Base-by-base conservation (phyloP, 768 basidiomycete species). In the Cystobasidium tubakii region DNA sequence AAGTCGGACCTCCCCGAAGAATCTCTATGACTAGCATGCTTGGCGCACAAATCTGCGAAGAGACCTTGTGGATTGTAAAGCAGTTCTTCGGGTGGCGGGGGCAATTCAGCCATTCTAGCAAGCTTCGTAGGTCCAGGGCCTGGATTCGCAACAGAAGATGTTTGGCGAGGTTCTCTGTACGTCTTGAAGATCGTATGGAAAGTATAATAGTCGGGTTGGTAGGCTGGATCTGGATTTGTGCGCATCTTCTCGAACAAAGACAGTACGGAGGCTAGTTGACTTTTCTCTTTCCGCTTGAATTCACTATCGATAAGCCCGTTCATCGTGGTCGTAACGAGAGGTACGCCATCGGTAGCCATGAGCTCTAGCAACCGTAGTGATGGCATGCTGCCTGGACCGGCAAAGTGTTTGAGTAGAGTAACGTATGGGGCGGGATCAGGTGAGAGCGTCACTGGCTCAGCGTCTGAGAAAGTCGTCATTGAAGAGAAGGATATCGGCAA, bases 381-480 rank as follows among this genome's bases (percentile, higher is more conserved):
- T 2, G 66, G 31, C 27, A n/a, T 44, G 44, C 39, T 54, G 6
- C 43, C 66, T 31, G 27, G 43, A 12, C 9, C 66, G 42, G 46
- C 66, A 27, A 50, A 29, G 23, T 29, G 23, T 17, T 27, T 29
- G 23, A 67, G 46, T 3, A 67, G 66, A 31, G 44, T 43, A 36
- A 67, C 7, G 25, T 67, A 67, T 44, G 66, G 66, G 9, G 10
- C 66, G 29, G 66, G 66, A 31, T 67, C 66, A 13, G 66, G 66
- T 3, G 10, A 3, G 15, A 12, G 9, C 25, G 13, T 7, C 57
- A 17, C 9, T 12, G 9, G 9, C 7, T 50, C 15, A 21, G 9
- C 46, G n/a, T 4, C 21, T 17, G 46, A 50, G 15, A 19, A 50
- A 50, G 21, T 15, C 3, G 4, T 21, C 46, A 19, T 21, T 19